Evolutionary conservation across 305 asterid species (phyloP), one percentile per base, ranked within the genome.

Genomic region (Caryopteris hybrid): DNA sequence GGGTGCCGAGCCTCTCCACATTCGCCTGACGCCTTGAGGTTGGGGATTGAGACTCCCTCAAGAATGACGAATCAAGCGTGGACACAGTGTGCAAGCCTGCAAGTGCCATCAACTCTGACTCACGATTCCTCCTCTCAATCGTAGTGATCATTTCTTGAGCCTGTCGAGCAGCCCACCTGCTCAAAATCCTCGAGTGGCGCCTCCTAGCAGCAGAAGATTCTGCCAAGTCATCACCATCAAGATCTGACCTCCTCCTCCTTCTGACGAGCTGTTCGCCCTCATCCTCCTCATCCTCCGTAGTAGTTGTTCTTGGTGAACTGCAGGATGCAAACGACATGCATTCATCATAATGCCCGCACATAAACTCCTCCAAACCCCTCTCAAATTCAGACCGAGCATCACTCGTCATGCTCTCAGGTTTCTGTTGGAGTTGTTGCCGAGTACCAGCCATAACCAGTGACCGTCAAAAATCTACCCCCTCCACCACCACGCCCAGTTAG

Each of bases 71-170:
- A 80, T 92, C 95, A 45, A 88, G 97, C 76, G 68, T 88, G 9
- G 98, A 90, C 39, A 88, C 98, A 0, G 98, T 85, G 76, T 90
- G 96, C 80, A 92, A 79, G 22, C 95, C 93, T 0, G 96, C 95
- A 64, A 88, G 92, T 0, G 98, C 93, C 91, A 92, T 86, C 81
- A 90, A 66, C 79, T 92, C 98, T 0, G 95, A 77, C 84, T 92
- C 98, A 5, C 88, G 89, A 60, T 88, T 90, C 80, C 96, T 84
- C 83, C 97, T 86, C 85, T 92, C 98, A 23, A 90, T 84, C 4
- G 93, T 88, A 29, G 93, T 92, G 64, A 90, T 88, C 97, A 92
- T 90, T 77, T 90, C 97, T 57, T 88, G 95, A 0, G 96, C 96
- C 65, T 87, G 96, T 41, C 95, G 84, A 8, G 97, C 96, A 53